These are phyloP conservation scores for Lophiotrema nucula DNA, from an alignment of 495 filamentous ascomycete species.

Conservation along the genomic window DNA sequence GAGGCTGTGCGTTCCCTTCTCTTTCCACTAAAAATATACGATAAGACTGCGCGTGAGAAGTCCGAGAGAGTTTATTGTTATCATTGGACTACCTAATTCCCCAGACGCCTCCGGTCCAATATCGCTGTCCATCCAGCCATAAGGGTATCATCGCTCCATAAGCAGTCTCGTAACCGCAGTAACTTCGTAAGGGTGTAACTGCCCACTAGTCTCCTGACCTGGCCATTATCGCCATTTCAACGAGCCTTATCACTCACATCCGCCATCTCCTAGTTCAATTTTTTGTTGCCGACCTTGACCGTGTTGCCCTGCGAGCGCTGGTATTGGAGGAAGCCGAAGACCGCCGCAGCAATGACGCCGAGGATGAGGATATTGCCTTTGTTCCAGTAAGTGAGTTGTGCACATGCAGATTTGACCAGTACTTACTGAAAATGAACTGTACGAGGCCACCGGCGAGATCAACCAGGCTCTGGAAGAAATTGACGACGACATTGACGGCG, in stretches of 20 bases:
- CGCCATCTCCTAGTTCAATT: conserved; percentile 30
- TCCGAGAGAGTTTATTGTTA: no score
- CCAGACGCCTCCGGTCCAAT: no score
- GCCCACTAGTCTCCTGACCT: no score
- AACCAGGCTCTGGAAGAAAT: conserved; percentile 25
- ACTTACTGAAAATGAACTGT: conserved; percentile 27
- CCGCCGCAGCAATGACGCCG: conserved; percentile 21
- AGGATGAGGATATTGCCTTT: conserved; percentile 31
- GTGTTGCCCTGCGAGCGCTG: conserved; percentile 29
- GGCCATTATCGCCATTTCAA: not conserved
- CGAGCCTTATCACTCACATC: not conserved
- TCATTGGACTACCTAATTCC: no score
- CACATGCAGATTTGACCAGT: not conserved
- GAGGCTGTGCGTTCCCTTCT: no score
- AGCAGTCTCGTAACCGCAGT: no score
- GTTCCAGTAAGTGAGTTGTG: not conserved
- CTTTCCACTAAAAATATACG: no score
- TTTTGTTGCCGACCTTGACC: conserved; percentile 33
- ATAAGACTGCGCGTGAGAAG: no score
- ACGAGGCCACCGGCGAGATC: conserved; percentile 22
- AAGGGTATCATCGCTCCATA: no score
- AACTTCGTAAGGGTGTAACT: no score
- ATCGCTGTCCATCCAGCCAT: no score
- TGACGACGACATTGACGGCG: conserved; percentile 21
- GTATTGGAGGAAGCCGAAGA: conserved; percentile 32